Evolutionary conservation across 2,329 filamentous ascomycete species (phyloP), one percentile per base, ranked within the genome.

Genomic region (Talaromyces sp.): DNA sequence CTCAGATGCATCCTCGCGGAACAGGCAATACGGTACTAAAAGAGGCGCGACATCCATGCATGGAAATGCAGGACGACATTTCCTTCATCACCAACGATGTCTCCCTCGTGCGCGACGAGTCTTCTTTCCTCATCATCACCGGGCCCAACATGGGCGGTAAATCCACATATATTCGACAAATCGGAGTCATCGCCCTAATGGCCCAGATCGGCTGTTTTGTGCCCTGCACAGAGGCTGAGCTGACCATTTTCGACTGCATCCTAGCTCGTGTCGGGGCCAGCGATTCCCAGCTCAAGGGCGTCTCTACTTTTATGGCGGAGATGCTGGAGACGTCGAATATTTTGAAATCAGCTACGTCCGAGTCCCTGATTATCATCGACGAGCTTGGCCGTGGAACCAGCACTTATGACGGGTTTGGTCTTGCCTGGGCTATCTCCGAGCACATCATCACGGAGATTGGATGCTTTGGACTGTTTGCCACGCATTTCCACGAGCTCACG

Each of bases 311-410:
- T 76, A 99, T 99, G 96, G 95, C 95, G 1, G 95, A 99, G 79
- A 99, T 99, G 95, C 85, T 99, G 27, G 95, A 99, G 75, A 99
- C 95, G 1, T 92, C 95, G 67, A 98, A 98, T 74, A 99, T 99
- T 66, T 87, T 99, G 72, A 98, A 98, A 79, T 96, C 92, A 0
- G 95, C 95, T 1, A 99, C 95, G 0, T 87, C 89, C 34, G 95
- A 99, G 73, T 96, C 92, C 4, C 85, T 99, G 59, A 98, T 99
- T 78, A 98, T 99, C 76, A 97, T 99, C 68, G 96, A 99, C 75
- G 95, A 99, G 75, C 86, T 99, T 2, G 95, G 95, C 56, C 91
- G 95, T 64, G 95, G 95, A 61, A 99, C 95, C 0, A 97, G 92
- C 65, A 99, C 96, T 0, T 99, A 99, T 74, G 96, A 99, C 74